Percentiles rank a stretch among this genome's conserved stretches.
These are phyloP conservation scores for Saturnispora bothae DNA, from an alignment of 805 yeast species.

Conservation along the genomic window DNA sequence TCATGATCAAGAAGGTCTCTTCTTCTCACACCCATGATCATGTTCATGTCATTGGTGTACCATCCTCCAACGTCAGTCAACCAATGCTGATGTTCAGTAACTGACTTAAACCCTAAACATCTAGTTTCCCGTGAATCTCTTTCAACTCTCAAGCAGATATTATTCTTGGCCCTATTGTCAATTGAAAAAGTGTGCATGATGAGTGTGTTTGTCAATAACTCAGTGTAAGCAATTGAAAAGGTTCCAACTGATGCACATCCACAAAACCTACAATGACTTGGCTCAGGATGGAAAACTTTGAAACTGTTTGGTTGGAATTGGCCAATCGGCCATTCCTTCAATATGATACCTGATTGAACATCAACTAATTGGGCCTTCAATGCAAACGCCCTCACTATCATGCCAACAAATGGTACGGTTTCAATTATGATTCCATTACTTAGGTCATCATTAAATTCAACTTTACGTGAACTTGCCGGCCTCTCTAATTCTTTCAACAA, in stretches of 20 bases:
- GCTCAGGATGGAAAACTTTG: conserved; percentile 69
- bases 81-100: conserved; percentile 61
- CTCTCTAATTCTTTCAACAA: conserved; percentile 18
- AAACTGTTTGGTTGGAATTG: conserved; percentile 50
- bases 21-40: conserved; percentile 56
- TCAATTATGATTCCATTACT: conserved; percentile 28
- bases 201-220: conserved; percentile 41
- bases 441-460: conserved; percentile 6
- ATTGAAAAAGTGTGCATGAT: conserved; percentile 66
- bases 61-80: conserved; percentile 59
- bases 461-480: too few species aligned
- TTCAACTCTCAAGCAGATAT: conserved; percentile 79
- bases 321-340: conserved; percentile 52
- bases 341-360: conserved; percentile 64
- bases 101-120: conserved; percentile 76
- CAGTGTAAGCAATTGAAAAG: conserved; percentile 63
- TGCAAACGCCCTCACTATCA: conserved; percentile 52
- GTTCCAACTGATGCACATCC: conserved; percentile 77
- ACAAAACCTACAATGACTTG: conserved; percentile 83
- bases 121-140: conserved; percentile 88
- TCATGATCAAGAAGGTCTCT: conserved; percentile 21
- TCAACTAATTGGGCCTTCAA: conserved; percentile 58
- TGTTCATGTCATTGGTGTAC: conserved; percentile 70
- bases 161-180: conserved; percentile 65
- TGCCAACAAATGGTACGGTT: conserved; percentile 61